Percentiles rank a stretch among this genome's conserved stretches.
These are phyloP conservation scores for Eucommia ulmoides DNA, from an alignment of 257 asterid genomes.

Conservation along the genomic window DNA sequence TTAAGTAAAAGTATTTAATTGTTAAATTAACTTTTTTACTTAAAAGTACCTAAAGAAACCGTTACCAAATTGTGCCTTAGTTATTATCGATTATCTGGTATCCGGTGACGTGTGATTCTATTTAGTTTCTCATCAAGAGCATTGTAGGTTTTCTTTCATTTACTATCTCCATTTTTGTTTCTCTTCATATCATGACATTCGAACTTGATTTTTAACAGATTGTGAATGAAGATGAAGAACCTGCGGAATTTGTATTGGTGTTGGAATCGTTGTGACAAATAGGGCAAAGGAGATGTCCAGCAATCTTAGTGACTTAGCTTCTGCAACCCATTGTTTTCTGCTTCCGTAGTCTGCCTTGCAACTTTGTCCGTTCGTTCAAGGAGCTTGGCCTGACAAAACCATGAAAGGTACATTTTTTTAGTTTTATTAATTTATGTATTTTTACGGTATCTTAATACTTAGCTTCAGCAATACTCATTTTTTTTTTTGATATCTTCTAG, in stretches of 20 bases:
- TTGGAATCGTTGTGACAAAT: slow-evolving; percentile 18
- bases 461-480: too few species aligned
- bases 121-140: neutral
- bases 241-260: slow-evolving; percentile 27
- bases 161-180: too few species aligned
- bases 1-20: too few species aligned
- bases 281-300: slow-evolving; percentile 7
- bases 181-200: neutral
- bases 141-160: neutral
- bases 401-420: too few species aligned
- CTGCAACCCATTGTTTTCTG: neutral
- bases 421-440: too few species aligned
- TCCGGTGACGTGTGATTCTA: neutral
- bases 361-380: neutral
- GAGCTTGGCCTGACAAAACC: neutral
- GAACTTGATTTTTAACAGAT: slow-evolving; percentile 13
- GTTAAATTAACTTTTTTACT: too few species aligned
- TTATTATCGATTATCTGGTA: neutral
- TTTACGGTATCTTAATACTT: too few species aligned
- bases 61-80: neutral
- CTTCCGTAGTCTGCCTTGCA: slow-evolving; percentile 10
- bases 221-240: slow-evolving; percentile 35
- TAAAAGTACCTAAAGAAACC: too few species aligned
- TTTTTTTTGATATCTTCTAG: too few species aligned
- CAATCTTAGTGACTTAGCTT: slow-evolving; percentile 5